Percentiles rank a stretch among this genome's conserved stretches.
Conservation (phyloP, 305 asterid species). For the Nicotiana rustica region DNA sequence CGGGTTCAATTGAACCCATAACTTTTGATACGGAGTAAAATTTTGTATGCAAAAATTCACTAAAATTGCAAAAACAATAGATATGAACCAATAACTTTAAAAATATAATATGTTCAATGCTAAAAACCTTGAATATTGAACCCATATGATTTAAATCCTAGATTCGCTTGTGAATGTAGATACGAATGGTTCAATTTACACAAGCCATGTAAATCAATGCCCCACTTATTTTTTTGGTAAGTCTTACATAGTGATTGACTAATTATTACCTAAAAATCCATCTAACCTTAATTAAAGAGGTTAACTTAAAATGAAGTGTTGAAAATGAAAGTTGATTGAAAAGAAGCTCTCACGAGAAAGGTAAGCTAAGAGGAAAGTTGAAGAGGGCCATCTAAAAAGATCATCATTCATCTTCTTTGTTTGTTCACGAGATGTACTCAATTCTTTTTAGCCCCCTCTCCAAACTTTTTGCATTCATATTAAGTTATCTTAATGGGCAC, state of each 20-base stretch:
- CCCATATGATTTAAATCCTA: too few relatives aligned
- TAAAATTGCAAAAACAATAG: too few relatives aligned
- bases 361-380: constrained; percentile 31
- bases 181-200: neutral
- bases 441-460: constrained; percentile 37
- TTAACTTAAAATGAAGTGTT: neutral
- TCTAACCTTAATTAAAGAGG: neutral
- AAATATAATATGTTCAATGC: too few relatives aligned
- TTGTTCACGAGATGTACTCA: constrained; percentile 31
- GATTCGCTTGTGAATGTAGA: neutral
- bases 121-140: too few relatives aligned
- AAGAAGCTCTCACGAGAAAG: constrained; percentile 40
- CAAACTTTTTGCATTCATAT: constrained; percentile 42
- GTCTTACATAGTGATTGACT: neutral
- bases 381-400: constrained; percentile 35
- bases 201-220: neutral
- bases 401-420: constrained; percentile 23
- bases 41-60: too few relatives aligned
- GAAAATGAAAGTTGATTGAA: constrained; percentile 10
- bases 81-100: too few relatives aligned
- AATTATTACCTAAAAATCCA: constrained; percentile 13
- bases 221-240: neutral
- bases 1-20: too few relatives aligned
- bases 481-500: constrained; percentile 7
- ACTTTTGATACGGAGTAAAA: too few relatives aligned